Base-by-base conservation (phyloP, 2,329 filamentous ascomycete species). In the Fonsecaea pugnacius region DNA sequence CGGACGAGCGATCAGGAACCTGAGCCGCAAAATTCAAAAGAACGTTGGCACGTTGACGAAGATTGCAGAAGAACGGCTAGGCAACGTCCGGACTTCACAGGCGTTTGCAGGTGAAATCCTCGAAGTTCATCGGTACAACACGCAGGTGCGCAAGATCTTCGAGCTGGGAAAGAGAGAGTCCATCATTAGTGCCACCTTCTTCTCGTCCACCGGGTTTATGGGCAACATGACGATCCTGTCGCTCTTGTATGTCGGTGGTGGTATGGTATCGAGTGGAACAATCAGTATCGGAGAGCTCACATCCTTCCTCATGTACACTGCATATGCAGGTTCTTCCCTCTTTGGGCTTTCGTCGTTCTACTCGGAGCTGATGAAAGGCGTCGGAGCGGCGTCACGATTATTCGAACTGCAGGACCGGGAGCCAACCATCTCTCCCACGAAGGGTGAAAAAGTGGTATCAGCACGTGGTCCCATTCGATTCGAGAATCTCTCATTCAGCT, bases 231-330 rank as follows among this genome's bases (percentile, higher is more conserved):
- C 95, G 0, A 94, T 99, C 68, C 81, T 99, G 61, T 90, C 91
- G 12, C 87, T 99, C 73, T 84, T 99, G 0, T 91, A 96, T 72
- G 91, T 94, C 35, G 95, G 96, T 69, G 92, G 95, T 62, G 89
- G 89, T 66, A 92, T 97, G 79, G 95, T 99, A 35, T 89, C 92
- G 71, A 87, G 86, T 10, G 95, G 95, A 1, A 83, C 88, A 48
- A 95, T 99, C 80, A 91, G 87, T 7, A 88, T 98, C 54, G 95
- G 95, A 71, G 94, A 99, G 70, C 80, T 99, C 50, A 96, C 95
- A 1, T 96, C 92, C 0, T 99, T 99, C 78, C 85, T 99, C 80
- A 98, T 99, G 94, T 99, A 98, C 77, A 96, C 93, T 2, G 94
- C 91, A 3, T 98, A 89, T 71, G 87, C 87, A 59, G 87, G 87